phyloP scores from a whole-genome alignment of 2,329 filamentous ascomycete genomes.

The Apiospora pterosperma region DNA sequence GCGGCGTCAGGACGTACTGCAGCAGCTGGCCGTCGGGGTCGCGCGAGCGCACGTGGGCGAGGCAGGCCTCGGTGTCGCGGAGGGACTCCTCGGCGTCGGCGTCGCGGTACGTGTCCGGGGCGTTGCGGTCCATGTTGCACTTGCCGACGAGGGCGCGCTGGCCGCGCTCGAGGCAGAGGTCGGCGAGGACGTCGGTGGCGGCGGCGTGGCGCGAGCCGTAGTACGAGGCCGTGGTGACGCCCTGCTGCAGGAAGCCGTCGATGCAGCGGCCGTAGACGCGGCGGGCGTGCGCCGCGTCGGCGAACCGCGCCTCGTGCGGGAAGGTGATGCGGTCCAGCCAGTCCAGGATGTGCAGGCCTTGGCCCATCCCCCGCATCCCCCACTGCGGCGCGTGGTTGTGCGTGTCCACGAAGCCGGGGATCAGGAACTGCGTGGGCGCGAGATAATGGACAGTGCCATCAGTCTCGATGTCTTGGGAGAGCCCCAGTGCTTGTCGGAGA shows the following conservation, averaged over 20 bases:
- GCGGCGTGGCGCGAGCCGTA: conserved; percentile 54
- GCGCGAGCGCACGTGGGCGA: conserved; percentile 41
- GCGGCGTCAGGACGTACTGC: conserved; percentile 51
- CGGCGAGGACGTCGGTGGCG: conserved; percentile 55
- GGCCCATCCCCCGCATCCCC: conserved; percentile 42
- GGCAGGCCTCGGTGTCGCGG: conserved; percentile 44
- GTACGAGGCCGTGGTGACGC: conserved; percentile 60
- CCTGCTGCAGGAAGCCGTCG: conserved; percentile 56
- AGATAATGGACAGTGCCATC: conserved; percentile 25
- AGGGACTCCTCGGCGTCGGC: conserved; percentile 42
- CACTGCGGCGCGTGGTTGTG: conserved; percentile 65
- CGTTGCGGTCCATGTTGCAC: conserved; percentile 58
- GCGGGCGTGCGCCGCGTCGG: conserved; percentile 48
- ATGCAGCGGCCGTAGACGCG: conserved; percentile 51
- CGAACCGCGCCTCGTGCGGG: conserved; percentile 59
- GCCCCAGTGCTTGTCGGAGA: neutral
- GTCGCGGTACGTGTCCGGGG: conserved; percentile 53
- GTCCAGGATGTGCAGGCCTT: conserved; percentile 40
- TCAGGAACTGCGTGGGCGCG: conserved; percentile 45
- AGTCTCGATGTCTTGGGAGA: neutral
- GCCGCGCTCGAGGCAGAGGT: conserved; percentile 47
- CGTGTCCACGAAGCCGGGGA: conserved; percentile 62
- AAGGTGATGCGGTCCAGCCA: conserved; percentile 66
- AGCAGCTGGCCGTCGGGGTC: conserved; percentile 43
- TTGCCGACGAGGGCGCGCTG: conserved; percentile 61